phyloP scores from a whole-genome alignment of 164 flowering plant species.

The Stephania cephalantha region DNA sequence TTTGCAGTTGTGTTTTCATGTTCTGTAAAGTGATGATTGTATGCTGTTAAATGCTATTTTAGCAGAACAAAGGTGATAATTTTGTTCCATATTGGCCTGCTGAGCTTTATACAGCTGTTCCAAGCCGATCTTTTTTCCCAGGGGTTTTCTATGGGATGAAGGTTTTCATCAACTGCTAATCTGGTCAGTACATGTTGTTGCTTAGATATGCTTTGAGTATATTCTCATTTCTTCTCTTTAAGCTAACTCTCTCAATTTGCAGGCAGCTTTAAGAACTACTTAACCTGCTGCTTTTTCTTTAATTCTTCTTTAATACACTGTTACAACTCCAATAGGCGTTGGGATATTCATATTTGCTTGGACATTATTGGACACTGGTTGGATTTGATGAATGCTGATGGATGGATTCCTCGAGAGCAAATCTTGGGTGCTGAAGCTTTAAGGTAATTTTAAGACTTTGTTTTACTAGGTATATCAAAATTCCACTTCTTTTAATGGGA shows the following conservation, averaged over 20 bases:
- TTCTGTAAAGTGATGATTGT: conserved; percentile 7
- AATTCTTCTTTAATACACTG: not conserved
- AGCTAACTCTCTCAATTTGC: not conserved
- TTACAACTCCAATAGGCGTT: conserved; percentile 56
- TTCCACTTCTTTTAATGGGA: not conserved
- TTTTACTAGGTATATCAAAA: not conserved
- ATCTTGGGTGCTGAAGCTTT: conserved; percentile 96
- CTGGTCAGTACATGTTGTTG: conserved; percentile 49
- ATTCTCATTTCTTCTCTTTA: not conserved
- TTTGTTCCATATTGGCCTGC: conserved; percentile 87
- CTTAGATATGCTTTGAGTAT: not conserved
- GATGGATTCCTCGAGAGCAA: conserved; percentile 99
- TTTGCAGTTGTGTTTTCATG: not conserved
- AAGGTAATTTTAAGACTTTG: conserved; percentile 39
- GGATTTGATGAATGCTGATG: conserved; percentile 91
- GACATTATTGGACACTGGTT: conserved; percentile 97
- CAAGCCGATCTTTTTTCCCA: conserved; percentile 92
- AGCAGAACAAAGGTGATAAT: conserved; percentile 41
- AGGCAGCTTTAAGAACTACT: not conserved
- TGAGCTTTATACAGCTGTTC: conserved; percentile 94
- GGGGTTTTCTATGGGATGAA: conserved; percentile 99
- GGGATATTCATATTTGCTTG: conserved; percentile 80
- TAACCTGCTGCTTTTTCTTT: not conserved
- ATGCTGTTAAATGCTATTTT: conserved; percentile 33
- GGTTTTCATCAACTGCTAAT: conserved; percentile 94